Evolutionary conservation across 148 eudicot genomes (phyloP), one percentile per base, ranked within the genome.

Genomic region (Rhododendron ferrugineum): DNA sequence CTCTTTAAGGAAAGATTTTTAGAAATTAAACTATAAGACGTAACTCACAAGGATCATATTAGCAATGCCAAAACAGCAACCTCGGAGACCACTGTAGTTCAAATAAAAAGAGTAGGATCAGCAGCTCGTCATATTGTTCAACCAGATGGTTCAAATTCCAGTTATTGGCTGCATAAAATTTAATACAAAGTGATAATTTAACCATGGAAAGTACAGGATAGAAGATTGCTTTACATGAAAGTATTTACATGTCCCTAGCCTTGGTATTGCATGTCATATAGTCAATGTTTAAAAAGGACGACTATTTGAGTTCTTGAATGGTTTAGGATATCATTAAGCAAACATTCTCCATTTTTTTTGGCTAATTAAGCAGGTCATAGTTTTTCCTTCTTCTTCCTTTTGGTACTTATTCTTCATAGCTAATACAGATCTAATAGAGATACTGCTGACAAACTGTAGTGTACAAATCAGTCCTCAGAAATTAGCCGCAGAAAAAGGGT

Each of bases 11-110:
- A 22, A 80, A 60, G 44, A 77, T 10, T 77, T 23, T 42, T 13
- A 77, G 14, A 77, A 40, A 42, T 2, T 14, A 22, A 49, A 50
- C 73, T 32, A 44, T n/a, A 42, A 23, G 34, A 73, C 22, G 64
- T 44, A 84, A 94, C 99, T 97, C 91, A 97, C 99, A 88, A 97
- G 94, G 86, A 95, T 95, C 99, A 97, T 95, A 88, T 97, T 97
- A 81, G 99, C 99, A 77, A 97, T 89, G 90, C 99, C 90, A 88
- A 97, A 97, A 87, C 90, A 94, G 92, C 96, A 91, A 88, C 98
- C 98, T 74, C 98, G 90, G 73, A 95, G 83, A 83, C 99, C 98
- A 92, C 99, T 97, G 98, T 70, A 85, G 83, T 79, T 86, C 49
- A 87, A 91, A 79, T 86, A 66, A 84, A 66, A 92, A 80, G 32